These are phyloP conservation scores for Mercurialis annua DNA, from an alignment of 345 rosid genomes.

Conservation along the genomic window DNA sequence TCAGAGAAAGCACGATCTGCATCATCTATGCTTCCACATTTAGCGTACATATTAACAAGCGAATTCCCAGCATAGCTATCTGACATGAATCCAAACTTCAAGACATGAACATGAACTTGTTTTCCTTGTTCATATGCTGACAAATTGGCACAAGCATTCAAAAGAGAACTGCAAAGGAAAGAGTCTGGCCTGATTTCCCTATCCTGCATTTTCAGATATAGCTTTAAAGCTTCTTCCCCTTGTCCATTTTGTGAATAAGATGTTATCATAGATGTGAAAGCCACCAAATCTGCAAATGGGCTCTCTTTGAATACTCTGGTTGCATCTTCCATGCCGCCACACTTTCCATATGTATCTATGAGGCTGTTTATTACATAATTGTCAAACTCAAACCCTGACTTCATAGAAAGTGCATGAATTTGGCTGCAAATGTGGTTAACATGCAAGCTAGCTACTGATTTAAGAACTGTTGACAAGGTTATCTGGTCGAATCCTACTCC, in stretches of 20 bases:
- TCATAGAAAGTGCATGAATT: conserved; percentile 42
- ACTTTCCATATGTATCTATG: conserved; percentile 58
- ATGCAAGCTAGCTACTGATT: conserved; percentile 44
- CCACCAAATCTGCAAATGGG: conserved; percentile 39
- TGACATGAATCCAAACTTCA: conserved; percentile 52
- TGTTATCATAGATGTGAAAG: conserved; percentile 53
- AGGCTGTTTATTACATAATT: conserved; percentile 49
- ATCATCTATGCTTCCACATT: conserved; percentile 65
- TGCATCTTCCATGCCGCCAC: conserved; percentile 42
- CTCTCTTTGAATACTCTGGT: conserved; percentile 37
- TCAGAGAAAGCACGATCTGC: conserved; percentile 43
- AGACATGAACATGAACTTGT: conserved; percentile 54
- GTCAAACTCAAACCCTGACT: conserved; percentile 45
- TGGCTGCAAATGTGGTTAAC: conserved; percentile 35
- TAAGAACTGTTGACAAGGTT: conserved; percentile 53
- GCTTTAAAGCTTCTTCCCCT: conserved; percentile 64
- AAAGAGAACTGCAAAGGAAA: conserved; percentile 58
- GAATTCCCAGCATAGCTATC: conserved; percentile 59
- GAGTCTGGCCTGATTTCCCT: conserved; percentile 49
- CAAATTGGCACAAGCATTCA: conserved; percentile 59
- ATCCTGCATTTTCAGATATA: conserved; percentile 41
- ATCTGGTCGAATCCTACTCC: conserved; percentile 51
- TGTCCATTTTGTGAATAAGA: conserved; percentile 53
- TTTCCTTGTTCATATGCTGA: conserved; percentile 73
- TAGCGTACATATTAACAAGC: conserved; percentile 62